phyloP scores from a whole-genome alignment of 371 early-diverging fungal species.

The Mucor velutinosus region DNA sequence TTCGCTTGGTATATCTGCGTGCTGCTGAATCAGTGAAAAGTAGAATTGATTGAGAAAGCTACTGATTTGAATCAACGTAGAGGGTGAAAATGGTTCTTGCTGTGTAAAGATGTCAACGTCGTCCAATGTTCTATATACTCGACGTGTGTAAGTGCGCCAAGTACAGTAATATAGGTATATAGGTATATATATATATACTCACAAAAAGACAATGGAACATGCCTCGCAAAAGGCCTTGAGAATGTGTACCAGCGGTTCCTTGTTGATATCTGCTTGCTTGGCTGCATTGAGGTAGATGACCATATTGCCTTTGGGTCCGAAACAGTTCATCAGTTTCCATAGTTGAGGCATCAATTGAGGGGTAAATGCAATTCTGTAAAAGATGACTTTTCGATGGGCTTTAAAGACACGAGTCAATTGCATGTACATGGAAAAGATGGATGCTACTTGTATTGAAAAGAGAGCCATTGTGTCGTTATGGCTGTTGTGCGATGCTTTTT shows the following conservation, averaged over 20 bases:
- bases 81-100: slow-evolving; percentile 56
- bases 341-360: slow-evolving; percentile 59
- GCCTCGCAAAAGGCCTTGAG: slow-evolving; percentile 66
- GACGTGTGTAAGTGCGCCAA: too few relatives aligned
- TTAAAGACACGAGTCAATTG: slow-evolving; percentile 46
- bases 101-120: slow-evolving; percentile 81
- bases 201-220: slow-evolving; percentile 59
- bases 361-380: slow-evolving; percentile 63
- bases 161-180: too few relatives aligned
- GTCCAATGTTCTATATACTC: slow-evolving; percentile 61
- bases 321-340: slow-evolving; percentile 62
- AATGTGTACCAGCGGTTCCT: slow-evolving; percentile 63
- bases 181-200: too few relatives aligned
- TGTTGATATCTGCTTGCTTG: slow-evolving; percentile 43
- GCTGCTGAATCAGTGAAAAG: slow-evolving; percentile 55
- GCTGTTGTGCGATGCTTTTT: background rate
- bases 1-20: slow-evolving; percentile 16
- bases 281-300: slow-evolving; percentile 60
- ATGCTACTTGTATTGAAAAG: slow-evolving; percentile 55
- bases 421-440: slow-evolving; percentile 57
- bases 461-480: slow-evolving; percentile 17
- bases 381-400: slow-evolving; percentile 52
- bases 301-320: slow-evolving; percentile 64
- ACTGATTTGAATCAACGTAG: slow-evolving; percentile 57
- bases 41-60: slow-evolving; percentile 69